These are phyloP conservation scores for Trichoderma aggressivum DNA, from an alignment of 2,329 filamentous ascomycete species.

Conservation along the genomic window DNA sequence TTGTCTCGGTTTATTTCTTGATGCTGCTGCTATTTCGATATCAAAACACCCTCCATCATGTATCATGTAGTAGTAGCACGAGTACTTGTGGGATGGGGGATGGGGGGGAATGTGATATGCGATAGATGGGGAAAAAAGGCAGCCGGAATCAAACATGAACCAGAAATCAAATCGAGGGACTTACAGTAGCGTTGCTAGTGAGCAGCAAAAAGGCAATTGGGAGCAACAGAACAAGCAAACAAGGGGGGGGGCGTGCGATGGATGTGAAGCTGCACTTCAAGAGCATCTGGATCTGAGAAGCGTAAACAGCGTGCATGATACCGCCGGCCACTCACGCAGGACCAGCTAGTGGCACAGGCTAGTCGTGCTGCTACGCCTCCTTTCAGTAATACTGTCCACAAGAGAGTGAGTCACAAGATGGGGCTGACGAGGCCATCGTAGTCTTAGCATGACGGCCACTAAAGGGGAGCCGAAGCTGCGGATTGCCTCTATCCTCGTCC, in stretches of 20 bases:
- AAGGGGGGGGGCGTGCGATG: neutral
- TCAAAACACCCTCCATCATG: neutral
- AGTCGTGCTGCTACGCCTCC: slow-evolving; percentile 3
- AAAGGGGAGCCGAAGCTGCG: slow-evolving; percentile 16
- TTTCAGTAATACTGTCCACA: neutral
- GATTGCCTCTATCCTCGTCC: neutral
- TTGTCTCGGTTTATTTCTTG: neutral
- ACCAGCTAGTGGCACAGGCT: neutral
- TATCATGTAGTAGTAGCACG: neutral
- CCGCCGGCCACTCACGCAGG: slow-evolving; percentile 2
- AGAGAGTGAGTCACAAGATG: slow-evolving; percentile 20
- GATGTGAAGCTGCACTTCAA: neutral
- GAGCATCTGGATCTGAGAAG: slow-evolving; percentile 16
- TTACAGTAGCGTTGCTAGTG: neutral
- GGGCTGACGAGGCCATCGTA: slow-evolving; percentile 12
- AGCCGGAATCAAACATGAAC: neutral
- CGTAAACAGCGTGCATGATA: slow-evolving; percentile 11
- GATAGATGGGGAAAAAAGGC: neutral
- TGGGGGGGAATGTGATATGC: neutral
- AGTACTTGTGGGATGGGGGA: neutral
- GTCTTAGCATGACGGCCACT: slow-evolving; percentile 12
- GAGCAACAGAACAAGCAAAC: neutral
- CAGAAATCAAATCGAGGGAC: neutral
- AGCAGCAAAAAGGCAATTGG: neutral
- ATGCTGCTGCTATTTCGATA: neutral